Percentiles rank a stretch among this genome's conserved stretches.
Evolutionary conservation across 2,329 filamentous ascomycete genomes (phyloP).

Genomic region (Beauveria australis): DNA sequence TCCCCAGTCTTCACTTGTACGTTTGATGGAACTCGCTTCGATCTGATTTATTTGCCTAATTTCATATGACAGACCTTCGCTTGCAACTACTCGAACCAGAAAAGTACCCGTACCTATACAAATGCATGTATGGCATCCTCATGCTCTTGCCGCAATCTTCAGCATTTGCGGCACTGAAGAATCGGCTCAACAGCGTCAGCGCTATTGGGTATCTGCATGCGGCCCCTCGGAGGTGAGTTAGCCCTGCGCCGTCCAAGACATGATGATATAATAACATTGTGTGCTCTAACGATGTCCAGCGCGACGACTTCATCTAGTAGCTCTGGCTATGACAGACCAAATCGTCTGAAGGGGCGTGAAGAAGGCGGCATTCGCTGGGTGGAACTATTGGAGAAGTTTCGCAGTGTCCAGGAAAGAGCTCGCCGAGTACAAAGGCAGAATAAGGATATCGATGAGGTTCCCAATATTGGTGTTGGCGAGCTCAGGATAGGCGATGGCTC

Average conservation of each 20-base stretch:
- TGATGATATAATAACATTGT: neutral
- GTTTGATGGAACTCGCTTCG: constrained; percentile 20
- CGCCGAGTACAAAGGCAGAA: constrained; percentile 58
- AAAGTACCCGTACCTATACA: constrained; percentile 89
- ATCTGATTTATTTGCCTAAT: neutral
- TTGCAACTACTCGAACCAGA: constrained; percentile 94
- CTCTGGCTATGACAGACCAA: constrained; percentile 62
- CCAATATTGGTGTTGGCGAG: constrained; percentile 35
- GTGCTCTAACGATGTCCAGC: constrained; percentile 18
- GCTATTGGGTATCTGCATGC: constrained; percentile 93
- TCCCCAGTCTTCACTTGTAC: constrained; percentile 95
- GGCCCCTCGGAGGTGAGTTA: constrained; percentile 64
- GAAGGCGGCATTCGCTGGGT: constrained; percentile 83
- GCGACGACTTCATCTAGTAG: constrained; percentile 39
- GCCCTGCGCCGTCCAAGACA: neutral
- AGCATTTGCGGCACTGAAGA: constrained; percentile 93
- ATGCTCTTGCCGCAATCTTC: constrained; percentile 99
- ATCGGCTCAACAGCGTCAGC: constrained; percentile 91
- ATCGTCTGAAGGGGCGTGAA: constrained; percentile 72
- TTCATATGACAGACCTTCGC: constrained; percentile 61
- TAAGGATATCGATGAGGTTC: constrained; percentile 41
- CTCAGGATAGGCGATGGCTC: constrained; percentile 33
- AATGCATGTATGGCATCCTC: constrained; percentile 90
- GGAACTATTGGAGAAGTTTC: constrained; percentile 92
- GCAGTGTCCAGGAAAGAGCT: constrained; percentile 78